Evolutionary conservation across 2,329 filamentous ascomycete species (phyloP).

Genomic region (Escovopsis sp.): DNA sequence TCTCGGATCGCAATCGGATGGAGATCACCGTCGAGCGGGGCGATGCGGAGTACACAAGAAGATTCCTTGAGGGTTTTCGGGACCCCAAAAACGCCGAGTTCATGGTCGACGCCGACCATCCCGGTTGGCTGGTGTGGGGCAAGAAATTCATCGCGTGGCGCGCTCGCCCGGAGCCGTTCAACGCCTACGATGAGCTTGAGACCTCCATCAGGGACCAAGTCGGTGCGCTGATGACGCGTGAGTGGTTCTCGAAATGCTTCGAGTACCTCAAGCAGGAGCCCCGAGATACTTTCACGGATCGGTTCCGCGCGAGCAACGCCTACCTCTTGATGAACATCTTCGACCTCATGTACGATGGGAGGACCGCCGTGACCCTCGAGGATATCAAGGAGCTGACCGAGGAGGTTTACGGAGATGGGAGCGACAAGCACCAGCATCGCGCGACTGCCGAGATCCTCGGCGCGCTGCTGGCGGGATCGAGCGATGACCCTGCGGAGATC

Average conservation of each 20-base stretch:
- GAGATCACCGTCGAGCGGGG: slow-evolving; percentile 57
- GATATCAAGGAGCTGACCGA: slow-evolving; percentile 72
- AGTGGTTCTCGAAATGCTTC: slow-evolving; percentile 82
- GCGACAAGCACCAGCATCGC: slow-evolving; percentile 93
- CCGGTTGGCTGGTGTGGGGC: slow-evolving; percentile 93
- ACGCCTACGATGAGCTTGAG: slow-evolving; percentile 67
- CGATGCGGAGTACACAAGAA: slow-evolving; percentile 62
- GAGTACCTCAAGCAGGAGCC: slow-evolving; percentile 94
- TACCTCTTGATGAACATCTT: slow-evolving; percentile 82
- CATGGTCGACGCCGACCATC: slow-evolving; percentile 81
- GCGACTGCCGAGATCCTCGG: slow-evolving; percentile 89
- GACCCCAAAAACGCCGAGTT: slow-evolving; percentile 56
- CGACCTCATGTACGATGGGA: slow-evolving; percentile 69
- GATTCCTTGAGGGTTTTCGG: slow-evolving; percentile 65
- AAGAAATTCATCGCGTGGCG: slow-evolving; percentile 70
- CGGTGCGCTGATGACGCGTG: slow-evolving; percentile 59
- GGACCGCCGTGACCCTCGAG: slow-evolving; percentile 64
- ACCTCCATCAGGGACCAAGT: slow-evolving; percentile 60
- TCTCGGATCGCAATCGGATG: slow-evolving; percentile 57
- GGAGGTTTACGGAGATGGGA: slow-evolving; percentile 76
- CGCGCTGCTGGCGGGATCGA: slow-evolving; percentile 65
- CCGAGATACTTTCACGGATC: slow-evolving; percentile 62
- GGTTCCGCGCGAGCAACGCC: slow-evolving; percentile 79
- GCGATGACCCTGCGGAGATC: slow-evolving; percentile 59
- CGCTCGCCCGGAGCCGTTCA: slow-evolving; percentile 52